Conservation (phyloP, 2,329 filamentous ascomycete genomes). For the Aspergillus versicolor region DNA sequence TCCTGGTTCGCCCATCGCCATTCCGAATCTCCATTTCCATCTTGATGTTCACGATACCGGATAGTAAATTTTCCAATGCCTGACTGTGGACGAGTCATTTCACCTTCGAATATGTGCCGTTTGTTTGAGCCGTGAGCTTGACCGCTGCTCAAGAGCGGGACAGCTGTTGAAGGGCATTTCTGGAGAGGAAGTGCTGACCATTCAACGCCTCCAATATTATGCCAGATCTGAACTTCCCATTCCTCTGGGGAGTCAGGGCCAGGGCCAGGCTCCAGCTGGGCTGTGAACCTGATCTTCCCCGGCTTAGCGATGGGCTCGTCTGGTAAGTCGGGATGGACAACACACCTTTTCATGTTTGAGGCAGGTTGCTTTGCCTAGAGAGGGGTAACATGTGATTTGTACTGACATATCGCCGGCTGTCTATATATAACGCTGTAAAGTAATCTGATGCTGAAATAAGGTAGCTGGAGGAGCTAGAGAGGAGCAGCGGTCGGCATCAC, state of each 20-base stretch:
- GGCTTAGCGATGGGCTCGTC: neutral
- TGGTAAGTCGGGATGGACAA: neutral
- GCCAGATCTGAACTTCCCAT: constrained; percentile 74
- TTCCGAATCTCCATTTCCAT: constrained; percentile 28
- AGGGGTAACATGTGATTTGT: constrained; percentile 64
- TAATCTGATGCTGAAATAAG: neutral
- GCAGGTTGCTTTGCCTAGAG: constrained; percentile 72
- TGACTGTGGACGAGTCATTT: constrained; percentile 30
- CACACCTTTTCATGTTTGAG: constrained; percentile 43
- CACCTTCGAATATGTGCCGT: constrained; percentile 36
- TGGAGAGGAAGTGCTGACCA: constrained; percentile 61
- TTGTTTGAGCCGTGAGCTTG: constrained; percentile 20
- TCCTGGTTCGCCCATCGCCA: constrained; percentile 49
- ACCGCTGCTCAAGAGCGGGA: constrained; percentile 29
- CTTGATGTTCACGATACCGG: constrained; percentile 39
- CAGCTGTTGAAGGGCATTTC: constrained; percentile 25
- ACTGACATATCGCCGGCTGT: constrained; percentile 45
- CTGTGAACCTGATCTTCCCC: constrained; percentile 59
- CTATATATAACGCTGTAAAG: neutral
- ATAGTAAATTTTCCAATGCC: constrained; percentile 43
- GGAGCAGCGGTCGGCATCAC: neutral
- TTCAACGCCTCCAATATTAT: constrained; percentile 59
- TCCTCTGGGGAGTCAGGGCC: constrained; percentile 48
- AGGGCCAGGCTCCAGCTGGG: constrained; percentile 66
- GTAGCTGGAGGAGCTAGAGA: neutral